These are phyloP conservation scores for Pichia cactophila DNA, from an alignment of 1,139 yeast species.

Conservation along the genomic window DNA sequence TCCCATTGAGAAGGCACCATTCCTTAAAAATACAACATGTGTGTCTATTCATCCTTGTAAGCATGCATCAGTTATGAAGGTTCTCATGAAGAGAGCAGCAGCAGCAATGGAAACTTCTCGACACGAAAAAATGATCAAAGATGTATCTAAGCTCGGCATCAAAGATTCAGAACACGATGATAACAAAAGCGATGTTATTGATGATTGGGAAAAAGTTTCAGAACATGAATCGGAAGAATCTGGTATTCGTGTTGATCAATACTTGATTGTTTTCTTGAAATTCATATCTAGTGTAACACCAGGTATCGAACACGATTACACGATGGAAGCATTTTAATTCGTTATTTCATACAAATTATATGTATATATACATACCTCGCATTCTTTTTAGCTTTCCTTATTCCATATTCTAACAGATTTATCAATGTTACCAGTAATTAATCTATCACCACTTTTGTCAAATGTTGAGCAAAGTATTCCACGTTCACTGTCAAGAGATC, in stretches of 20 bases:
- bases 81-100: conserved; percentile 65
- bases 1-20: conserved; percentile 89
- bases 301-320: conserved; percentile 92
- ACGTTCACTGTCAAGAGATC: conserved; percentile 57
- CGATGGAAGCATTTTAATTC: conserved; percentile 74
- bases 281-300: conserved; percentile 97
- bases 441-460: conserved; percentile 81
- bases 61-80: conserved; percentile 91
- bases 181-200: conserved; percentile 29
- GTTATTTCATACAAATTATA: background rate
- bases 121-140: conserved; percentile 27
- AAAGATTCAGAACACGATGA: background rate
- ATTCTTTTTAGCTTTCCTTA: conserved; percentile 32
- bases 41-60: conserved; percentile 95
- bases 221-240: conserved; percentile 30
- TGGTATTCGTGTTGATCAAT: conserved; percentile 81
- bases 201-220: conserved; percentile 36
- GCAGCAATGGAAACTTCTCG: conserved; percentile 35
- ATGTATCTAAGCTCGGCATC: conserved; percentile 36
- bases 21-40: conserved; percentile 66
- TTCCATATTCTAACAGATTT: conserved; percentile 85
- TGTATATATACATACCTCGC: background rate
- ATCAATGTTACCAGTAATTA: conserved; percentile 85
- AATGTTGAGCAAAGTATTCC: conserved; percentile 69
- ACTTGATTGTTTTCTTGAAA: conserved; percentile 78